Base-by-base conservation (phyloP, 75 land plant species). In the Gnetum montanum region DNA sequence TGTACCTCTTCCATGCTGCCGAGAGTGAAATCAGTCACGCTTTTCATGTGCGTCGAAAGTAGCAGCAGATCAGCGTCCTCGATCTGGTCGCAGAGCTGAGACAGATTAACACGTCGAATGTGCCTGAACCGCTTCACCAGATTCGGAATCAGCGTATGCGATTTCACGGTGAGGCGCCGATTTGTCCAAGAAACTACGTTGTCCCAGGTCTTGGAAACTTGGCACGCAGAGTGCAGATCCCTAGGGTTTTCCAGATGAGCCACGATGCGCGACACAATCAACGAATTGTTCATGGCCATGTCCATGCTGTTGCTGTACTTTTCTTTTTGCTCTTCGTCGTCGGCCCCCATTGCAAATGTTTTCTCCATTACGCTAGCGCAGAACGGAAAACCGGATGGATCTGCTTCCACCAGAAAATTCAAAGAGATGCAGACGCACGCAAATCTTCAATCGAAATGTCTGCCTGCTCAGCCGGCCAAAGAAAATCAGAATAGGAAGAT, bases 151-250 rank as follows among this genome's bases (percentile, higher is more conserved):
- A 35, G 36, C 7, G 27, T 30, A 13, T 49, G 54, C 5, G 65
- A 62, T 12, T 74, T 66, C 24, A 73, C 12, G 4, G 49, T 22
- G 4, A 73, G 43, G 35, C 35, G 57, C 15, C 36, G 59, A 0
- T 53, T 25, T 10, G 24, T 6, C 59, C 54, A 62, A 16, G 36
- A 43, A 8, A 70, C 58, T n/a, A 60, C 76, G 27, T 73, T 67
- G 36, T 70, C 62, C 76, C 76, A 73, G n/a, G 50, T 10, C 31
- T 51, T 58, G 75, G 67, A 70, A 8, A 63, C 76, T 12, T 70
- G n/a, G 24, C 67, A 48, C 10, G 74, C 76, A 12, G 72, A 63
- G 11, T 34, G 53, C 37, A 66, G 31, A 26, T 73, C 76, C 3
- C 37, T 22, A 11, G 45, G 31, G 25, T 51, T 37, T 3, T 16